These are phyloP conservation scores for Physocladia obscura DNA, from an alignment of 192 early-diverging fungal genomes.

Conservation along the genomic window DNA sequence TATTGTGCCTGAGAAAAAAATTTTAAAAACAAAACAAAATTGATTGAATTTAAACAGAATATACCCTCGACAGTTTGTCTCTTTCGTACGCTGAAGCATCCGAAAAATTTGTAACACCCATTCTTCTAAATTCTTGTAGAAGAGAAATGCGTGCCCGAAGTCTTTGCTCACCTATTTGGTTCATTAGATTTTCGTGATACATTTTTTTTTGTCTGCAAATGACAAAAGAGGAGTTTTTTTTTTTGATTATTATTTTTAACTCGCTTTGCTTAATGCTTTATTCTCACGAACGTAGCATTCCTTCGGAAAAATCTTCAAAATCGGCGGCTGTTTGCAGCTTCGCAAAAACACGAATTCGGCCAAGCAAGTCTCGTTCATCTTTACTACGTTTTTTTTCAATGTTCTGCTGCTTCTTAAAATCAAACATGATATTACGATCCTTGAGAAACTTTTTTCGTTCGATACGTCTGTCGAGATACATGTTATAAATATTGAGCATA, in stretches of 20 bases:
- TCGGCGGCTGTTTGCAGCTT: conserved; percentile 80
- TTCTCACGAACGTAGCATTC: conserved; percentile 55
- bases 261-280: neutral
- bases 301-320: conserved; percentile 75
- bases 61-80: conserved; percentile 42
- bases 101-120: conserved; percentile 76
- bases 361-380: conserved; percentile 85
- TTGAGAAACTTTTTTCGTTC: conserved; percentile 86
- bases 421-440: conserved; percentile 71
- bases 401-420: conserved; percentile 47
- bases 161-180: conserved; percentile 65
- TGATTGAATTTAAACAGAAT: neutral
- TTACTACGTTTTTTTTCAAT: conserved; percentile 79
- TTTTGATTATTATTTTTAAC: neutral
- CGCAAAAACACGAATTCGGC: conserved; percentile 81
- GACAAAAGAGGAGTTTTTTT: conserved; percentile 21
- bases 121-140: conserved; percentile 85
- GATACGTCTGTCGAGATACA: conserved; percentile 73
- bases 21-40: neutral
- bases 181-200: neutral
- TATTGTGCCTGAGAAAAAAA: conserved; percentile 2
- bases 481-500: conserved; percentile 92
- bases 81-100: conserved; percentile 72
- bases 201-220: conserved; percentile 18
- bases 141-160: conserved; percentile 77